A percentile compares a stretch with the other conserved stretches of the same genome.
These are phyloP conservation scores for Asterochloris erici DNA, from an alignment of 139 green algal species.

Conservation along the genomic window DNA sequence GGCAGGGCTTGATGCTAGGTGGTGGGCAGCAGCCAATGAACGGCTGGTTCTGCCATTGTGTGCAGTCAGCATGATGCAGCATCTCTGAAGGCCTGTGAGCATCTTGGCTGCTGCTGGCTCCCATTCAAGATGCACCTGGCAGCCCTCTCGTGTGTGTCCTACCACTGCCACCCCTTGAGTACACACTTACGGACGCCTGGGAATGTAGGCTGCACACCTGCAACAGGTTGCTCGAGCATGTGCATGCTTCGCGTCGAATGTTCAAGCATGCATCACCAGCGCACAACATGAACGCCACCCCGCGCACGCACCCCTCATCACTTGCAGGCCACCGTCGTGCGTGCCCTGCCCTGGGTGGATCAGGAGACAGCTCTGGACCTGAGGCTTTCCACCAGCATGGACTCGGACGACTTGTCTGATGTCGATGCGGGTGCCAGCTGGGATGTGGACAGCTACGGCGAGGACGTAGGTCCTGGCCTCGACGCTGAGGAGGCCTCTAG, in stretches of 20 bases:
- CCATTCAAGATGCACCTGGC: no score
- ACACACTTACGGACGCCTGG: neutral
- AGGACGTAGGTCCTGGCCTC: neutral
- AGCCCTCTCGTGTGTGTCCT: no score
- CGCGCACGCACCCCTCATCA: neutral
- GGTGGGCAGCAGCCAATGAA: no score
- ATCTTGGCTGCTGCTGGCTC: no score
- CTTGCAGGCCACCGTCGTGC: slow-evolving; percentile 10
- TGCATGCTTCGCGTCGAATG: neutral
- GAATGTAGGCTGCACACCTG: neutral
- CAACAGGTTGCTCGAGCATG: neutral
- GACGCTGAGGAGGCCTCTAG: neutral
- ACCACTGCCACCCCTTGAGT: no score
- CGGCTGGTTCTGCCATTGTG: no score
- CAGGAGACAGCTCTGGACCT: slow-evolving; percentile 15
- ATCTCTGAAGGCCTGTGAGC: no score
- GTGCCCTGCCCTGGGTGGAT: slow-evolving; percentile 16
- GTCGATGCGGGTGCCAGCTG: neutral
- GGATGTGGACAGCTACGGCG: neutral
- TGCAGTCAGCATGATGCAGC: no score
- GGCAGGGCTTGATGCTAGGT: no score
- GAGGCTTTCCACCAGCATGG: neutral
- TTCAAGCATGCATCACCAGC: neutral
- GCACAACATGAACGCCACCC: no score
- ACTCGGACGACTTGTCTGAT: neutral